Base-by-base conservation (phyloP, 345 rosid species). In the Aquilaria sinensis region DNA sequence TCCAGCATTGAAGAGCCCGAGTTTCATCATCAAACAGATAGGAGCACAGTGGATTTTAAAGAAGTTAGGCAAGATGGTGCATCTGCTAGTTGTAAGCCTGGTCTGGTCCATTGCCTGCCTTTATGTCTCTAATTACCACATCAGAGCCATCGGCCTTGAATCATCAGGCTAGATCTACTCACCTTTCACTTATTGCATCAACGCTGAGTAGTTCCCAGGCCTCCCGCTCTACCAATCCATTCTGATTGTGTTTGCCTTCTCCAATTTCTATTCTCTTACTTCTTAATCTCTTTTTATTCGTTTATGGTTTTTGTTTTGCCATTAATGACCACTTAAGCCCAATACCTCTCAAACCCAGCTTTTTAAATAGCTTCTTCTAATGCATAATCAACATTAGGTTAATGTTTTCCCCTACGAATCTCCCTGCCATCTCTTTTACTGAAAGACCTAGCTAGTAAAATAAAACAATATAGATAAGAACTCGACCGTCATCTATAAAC, bases 121-220 rank as follows among this genome's bases (percentile, higher is more conserved):
- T 2, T 84, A 90, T 46, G 90, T 94, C 76, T 94, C 97, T 23
- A 76, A 81, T 23, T 94, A 70, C 86, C 78, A 66, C 66, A 96
- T 94, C 41, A 95, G 86, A 2, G 89, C 85, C 32, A 87, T 90
- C 57, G 97, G 88, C 2, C 74, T 94, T 14, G 97, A 97, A 13
- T 77, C 91, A 9, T 85, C 96, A 15, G 97, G 97, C 62, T 85
- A 96, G 60, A 78, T 94, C 81, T 94, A 77, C 82, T 61, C 90
- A 59, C 97, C 97, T 43, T 96, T 94, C 72, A 80, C 86, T 67
- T 89, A 88, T 41, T 78, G 95, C 23, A 76, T 94, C 70, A 97
- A 94, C 80, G 97, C 99, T 67, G 97, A 94, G 61, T 97, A 94
- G 61, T 90, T 90, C 77, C 96, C 95, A 62, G 90, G 88, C 53